These are phyloP conservation scores for Leccinum aurantiacum DNA, from an alignment of 768 basidiomycete genomes.

Conservation along the genomic window DNA sequence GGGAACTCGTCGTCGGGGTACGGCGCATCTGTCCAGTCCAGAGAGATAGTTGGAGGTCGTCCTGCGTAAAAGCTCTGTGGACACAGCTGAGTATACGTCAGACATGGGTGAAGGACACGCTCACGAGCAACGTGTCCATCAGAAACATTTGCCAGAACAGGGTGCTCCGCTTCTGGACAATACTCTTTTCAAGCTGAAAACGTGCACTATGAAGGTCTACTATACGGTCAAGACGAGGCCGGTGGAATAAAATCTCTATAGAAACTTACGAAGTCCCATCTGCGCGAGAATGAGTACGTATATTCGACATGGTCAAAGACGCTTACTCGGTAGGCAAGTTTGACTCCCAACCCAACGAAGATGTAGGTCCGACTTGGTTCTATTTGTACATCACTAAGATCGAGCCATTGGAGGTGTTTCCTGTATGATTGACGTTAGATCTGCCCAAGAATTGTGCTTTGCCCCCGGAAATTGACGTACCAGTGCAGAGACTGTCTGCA, in stretches of 20 bases:
- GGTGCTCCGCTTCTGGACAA: constrained; percentile 47
- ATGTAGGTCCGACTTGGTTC: constrained; percentile 53
- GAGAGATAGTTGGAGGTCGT: constrained; percentile 54
- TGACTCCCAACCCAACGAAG: constrained; percentile 57
- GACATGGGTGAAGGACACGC: constrained; percentile 6
- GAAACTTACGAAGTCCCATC: constrained; percentile 54
- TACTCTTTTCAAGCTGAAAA: constrained; percentile 54
- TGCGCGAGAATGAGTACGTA: constrained; percentile 17
- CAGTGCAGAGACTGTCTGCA: constrained; percentile 53
- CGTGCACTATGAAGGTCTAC: constrained; percentile 55
- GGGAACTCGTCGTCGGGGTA: constrained; percentile 48
- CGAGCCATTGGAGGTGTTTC: constrained; percentile 48
- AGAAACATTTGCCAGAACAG: constrained; percentile 72
- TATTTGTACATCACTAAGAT: constrained; percentile 52
- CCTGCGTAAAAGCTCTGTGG: constrained; percentile 61
- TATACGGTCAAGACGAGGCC: neutral
- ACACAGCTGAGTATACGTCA: neutral
- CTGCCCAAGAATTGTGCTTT: constrained; percentile 14
- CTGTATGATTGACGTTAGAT: constrained; percentile 23
- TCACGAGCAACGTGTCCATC: constrained; percentile 61
- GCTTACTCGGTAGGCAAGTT: constrained; percentile 60
- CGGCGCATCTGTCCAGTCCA: constrained; percentile 54
- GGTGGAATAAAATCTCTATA: neutral
- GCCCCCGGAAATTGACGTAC: constrained; percentile 38
- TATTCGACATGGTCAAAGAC: neutral